Evolutionary conservation across 768 basidiomycete species (phyloP), one percentile per base, ranked within the genome.

Genomic region (Pisolithus sp.): DNA sequence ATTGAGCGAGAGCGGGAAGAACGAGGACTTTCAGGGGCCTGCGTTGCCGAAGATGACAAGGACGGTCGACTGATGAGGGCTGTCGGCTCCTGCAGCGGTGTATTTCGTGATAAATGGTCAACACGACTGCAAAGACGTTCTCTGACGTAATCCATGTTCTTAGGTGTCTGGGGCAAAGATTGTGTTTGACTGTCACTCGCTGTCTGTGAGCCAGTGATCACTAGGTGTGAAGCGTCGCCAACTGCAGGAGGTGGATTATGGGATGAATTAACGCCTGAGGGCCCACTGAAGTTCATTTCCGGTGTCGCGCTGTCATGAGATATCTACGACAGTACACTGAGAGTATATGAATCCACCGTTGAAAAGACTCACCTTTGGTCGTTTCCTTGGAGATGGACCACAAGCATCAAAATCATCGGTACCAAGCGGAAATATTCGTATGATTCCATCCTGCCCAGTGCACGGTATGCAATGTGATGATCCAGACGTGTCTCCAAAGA

Each of bases 371-470:
- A 70, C 70, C 64, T 69, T 75, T 40, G 64, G 50, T 49, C 74
- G 70, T 52, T 75, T 73, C 23, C 68, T 58, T 6, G 73, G 76
- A 20, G 71, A 63, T 24, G 57, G 46, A 18, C 7, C 42, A 26
- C 50, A 58, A 21, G 15, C 46, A 26, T 62, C 56, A 42, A 20
- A 12, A 43, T 54, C 52, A 46, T 20, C n/a, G 0, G 6, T 12
- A 30, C 28, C 6, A 26, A 23, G 23, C 20, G 42, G 42, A 21
- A 24, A 26, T 26, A 17, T 7, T 10, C 42, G 23, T 7, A 12
- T 15, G 26, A 13, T 53, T 56, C 50, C 44, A 20, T 42, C 23
- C 31, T 23, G 46, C 46, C 28, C 30, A 26, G 6, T 52, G 46
- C 13, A 46, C 38, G 18, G 30, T 47, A 18, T 6, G 23, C 12